A percentile compares a stretch with the other conserved stretches of the same genome.
These are phyloP conservation scores for Aspergillus caelatus DNA, from an alignment of 2,329 filamentous ascomycete genomes.

Conservation along the genomic window DNA sequence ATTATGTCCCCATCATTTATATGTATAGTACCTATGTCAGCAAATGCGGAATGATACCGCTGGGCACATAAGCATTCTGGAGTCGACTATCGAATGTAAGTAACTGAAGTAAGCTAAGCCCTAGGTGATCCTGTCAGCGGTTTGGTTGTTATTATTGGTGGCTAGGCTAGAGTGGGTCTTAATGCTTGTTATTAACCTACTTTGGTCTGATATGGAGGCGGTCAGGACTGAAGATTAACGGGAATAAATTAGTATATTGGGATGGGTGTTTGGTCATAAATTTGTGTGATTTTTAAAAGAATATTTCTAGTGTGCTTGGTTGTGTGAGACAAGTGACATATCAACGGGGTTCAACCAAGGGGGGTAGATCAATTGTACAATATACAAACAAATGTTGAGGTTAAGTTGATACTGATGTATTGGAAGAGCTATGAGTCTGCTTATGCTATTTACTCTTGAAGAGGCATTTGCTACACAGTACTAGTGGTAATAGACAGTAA, in stretches of 20 bases:
- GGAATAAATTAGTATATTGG: background rate
- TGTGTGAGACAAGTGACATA: no score
- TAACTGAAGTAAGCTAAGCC: background rate
- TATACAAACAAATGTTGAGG: no score
- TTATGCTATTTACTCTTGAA: no score
- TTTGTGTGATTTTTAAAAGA: no score
- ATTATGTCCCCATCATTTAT: background rate
- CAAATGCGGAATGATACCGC: background rate
- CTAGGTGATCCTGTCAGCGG: no score
- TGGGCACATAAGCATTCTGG: background rate
- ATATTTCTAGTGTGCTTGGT: no score
- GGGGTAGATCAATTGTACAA: no score
- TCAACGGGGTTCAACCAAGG: no score
- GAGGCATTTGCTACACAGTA: no score
- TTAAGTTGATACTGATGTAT: no score
- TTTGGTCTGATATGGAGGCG: no score
- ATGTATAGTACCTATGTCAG: background rate
- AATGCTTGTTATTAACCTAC: background rate
- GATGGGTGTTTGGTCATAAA: background rate
- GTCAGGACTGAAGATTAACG: accelerated
- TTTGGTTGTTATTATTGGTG: background rate
- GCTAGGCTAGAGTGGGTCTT: background rate
- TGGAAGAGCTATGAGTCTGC: no score
- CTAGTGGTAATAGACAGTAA: background rate
- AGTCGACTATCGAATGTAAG: background rate